Percentiles rank a stretch among this genome's conserved stretches.
Evolutionary conservation across 768 basidiomycete genomes (phyloP).

Genomic region (Mycena galopus): DNA sequence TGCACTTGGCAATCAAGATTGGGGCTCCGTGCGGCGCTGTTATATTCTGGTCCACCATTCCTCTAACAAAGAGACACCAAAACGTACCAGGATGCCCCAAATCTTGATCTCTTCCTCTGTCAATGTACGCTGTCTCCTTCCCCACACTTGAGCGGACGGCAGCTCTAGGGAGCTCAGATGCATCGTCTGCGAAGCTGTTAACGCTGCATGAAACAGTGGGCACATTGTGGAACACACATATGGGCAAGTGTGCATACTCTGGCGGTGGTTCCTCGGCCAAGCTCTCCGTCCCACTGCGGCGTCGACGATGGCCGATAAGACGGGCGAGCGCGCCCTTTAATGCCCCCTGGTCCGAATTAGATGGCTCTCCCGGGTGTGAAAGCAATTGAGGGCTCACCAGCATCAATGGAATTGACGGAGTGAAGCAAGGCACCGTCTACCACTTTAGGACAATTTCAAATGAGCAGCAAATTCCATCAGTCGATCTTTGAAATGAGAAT

Average conservation of each 20-base stretch:
- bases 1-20: too few relatives aligned
- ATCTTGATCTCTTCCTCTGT: background rate
- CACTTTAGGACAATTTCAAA: too few relatives aligned
- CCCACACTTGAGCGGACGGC: background rate
- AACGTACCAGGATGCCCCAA: too few relatives aligned
- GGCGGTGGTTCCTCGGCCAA: constrained; percentile 9
- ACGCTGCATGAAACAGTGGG: too few relatives aligned
- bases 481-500: too few relatives aligned
- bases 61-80: too few relatives aligned
- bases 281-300: background rate
- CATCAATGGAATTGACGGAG: background rate
- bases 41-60: too few relatives aligned
- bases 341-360: background rate
- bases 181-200: background rate
- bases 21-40: too few relatives aligned
- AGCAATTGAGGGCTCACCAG: constrained; percentile 12
- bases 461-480: too few relatives aligned
- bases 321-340: background rate
- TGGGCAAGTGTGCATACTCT: constrained; percentile 18
- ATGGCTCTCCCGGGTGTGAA: background rate
- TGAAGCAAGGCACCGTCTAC: too few relatives aligned
- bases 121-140: background rate
- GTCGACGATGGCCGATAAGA: background rate
- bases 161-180: background rate
- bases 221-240: constrained; percentile 7